phyloP scores from a whole-genome alignment of 2,329 filamentous ascomycete species.

The Helotiales sp. region DNA sequence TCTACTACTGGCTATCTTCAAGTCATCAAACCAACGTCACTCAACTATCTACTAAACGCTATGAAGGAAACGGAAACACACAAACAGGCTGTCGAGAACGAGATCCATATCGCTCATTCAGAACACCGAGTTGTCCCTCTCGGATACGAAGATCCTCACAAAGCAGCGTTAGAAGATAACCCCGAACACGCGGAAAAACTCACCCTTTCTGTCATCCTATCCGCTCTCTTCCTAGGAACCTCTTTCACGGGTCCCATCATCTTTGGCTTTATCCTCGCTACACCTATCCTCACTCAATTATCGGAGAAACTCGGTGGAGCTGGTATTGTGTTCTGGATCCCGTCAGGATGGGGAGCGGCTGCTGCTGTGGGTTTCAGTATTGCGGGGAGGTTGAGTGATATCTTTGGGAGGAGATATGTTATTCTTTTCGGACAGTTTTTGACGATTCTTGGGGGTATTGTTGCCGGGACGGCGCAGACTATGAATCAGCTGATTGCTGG shows the following conservation, averaged over 20 bases:
- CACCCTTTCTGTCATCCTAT: slow-evolving; percentile 14
- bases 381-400: slow-evolving; percentile 43
- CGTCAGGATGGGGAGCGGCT: slow-evolving; percentile 38
- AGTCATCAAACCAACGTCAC: not conserved
- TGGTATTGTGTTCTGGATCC: slow-evolving; percentile 21
- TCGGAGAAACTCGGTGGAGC: slow-evolving; percentile 16
- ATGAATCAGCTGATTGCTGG: slow-evolving; percentile 40
- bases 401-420: slow-evolving; percentile 44
- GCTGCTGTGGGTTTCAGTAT: slow-evolving; percentile 41
- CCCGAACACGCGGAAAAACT: slow-evolving; percentile 21
- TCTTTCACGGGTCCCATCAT: slow-evolving; percentile 23
- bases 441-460: slow-evolving; percentile 38
- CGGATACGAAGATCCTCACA: slow-evolving; percentile 18
- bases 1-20: not conserved
- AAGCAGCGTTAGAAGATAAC: slow-evolving; percentile 19
- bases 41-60: not conserved
- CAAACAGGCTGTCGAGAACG: slow-evolving; percentile 2
- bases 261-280: slow-evolving; percentile 28
- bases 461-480: slow-evolving; percentile 37
- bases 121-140: slow-evolving; percentile 13
- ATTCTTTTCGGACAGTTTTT: slow-evolving; percentile 38
- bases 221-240: slow-evolving; percentile 21
- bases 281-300: slow-evolving; percentile 30
- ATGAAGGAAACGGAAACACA: slow-evolving; percentile 9
- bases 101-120: slow-evolving; percentile 3